These are phyloP conservation scores for Quercus aquifolioides DNA, from an alignment of 306 rosid species.

Conservation along the genomic window DNA sequence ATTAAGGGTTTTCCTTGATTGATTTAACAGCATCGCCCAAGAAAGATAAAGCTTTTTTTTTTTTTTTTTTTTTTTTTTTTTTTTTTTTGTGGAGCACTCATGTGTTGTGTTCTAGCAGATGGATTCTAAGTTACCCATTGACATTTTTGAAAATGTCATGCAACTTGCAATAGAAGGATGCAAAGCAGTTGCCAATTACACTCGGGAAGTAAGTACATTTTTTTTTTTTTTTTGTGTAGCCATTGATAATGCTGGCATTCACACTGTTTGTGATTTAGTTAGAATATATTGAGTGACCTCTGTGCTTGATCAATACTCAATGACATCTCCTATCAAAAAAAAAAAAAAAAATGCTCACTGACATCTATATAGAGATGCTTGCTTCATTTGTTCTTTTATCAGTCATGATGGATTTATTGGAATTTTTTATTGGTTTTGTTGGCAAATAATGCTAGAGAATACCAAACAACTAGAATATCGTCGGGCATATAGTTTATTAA, in stretches of 20 bases:
- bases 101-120: slow-evolving; percentile 44
- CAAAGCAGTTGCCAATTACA: slow-evolving; percentile 83
- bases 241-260: not conserved
- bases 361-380: not conserved
- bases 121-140: slow-evolving; percentile 89
- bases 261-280: not conserved
- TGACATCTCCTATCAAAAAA: not conserved
- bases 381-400: slow-evolving; percentile 17
- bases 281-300: not conserved
- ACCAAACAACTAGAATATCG: slow-evolving; percentile 72
- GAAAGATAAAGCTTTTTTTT: not conserved
- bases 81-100: slow-evolving; percentile 1
- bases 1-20: not conserved
- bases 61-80: no score
- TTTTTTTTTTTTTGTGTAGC: not conserved
- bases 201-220: slow-evolving; percentile 55
- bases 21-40: not conserved
- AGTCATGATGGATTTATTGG: slow-evolving; percentile 1
- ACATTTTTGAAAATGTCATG: slow-evolving; percentile 77
- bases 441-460: not conserved
- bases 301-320: not conserved
- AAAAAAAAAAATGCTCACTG: not conserved
- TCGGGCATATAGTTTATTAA: slow-evolving; percentile 32
- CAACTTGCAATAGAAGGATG: slow-evolving; percentile 91
- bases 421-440: not conserved